These are phyloP conservation scores for Globisporangium nagaii DNA, from an alignment of 352 stramenopile genomes.

Conservation along the genomic window DNA sequence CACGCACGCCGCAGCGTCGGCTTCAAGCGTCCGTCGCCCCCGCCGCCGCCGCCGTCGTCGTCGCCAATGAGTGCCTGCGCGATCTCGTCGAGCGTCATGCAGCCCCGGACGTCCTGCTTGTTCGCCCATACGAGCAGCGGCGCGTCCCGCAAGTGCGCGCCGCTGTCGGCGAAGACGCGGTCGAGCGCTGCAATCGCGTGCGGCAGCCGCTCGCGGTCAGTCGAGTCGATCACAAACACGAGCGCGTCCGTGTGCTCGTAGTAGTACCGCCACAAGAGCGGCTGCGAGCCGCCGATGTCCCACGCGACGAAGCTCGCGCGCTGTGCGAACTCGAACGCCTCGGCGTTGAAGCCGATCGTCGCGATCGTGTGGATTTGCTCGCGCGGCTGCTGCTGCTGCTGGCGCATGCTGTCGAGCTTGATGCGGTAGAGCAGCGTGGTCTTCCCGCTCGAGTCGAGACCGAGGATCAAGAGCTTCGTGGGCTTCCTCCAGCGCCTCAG, in stretches of 20 bases:
- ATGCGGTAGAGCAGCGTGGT: conserved; percentile 26
- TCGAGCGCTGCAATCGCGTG: conserved; percentile 15
- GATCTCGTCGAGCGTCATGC: conserved; percentile 1
- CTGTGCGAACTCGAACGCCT: conserved; percentile 9
- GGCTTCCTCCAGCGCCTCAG: not conserved
- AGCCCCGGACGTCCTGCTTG: conserved; percentile 4
- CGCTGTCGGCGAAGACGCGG: conserved; percentile 9
- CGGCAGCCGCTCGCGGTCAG: conserved; percentile 18
- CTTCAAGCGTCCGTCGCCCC: too few relatives aligned
- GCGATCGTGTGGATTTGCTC: conserved; percentile 7
- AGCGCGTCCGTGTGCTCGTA: conserved; percentile 28
- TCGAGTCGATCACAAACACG: conserved; percentile 24
- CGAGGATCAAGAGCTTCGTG: conserved; percentile 18
- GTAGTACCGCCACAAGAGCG: conserved; percentile 20
- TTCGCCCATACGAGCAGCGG: conserved; percentile 4
- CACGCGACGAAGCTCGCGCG: conserved; percentile 8
- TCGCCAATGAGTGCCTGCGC: not conserved
- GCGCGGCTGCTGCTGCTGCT: not conserved
- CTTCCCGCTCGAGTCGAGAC: conserved; percentile 21
- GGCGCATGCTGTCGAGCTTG: conserved; percentile 8
- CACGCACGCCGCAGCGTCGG: not conserved
- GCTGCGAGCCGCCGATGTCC: conserved; percentile 19
- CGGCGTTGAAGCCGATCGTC: conserved; percentile 25
- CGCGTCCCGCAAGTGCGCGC: conserved; percentile 1
- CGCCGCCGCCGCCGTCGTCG: not conserved